Percentiles rank a stretch among this genome's conserved stretches.
phyloP scores from a whole-genome alignment of 164 flowering plant species.

The Kalanchoe fedtschenkoi region DNA sequence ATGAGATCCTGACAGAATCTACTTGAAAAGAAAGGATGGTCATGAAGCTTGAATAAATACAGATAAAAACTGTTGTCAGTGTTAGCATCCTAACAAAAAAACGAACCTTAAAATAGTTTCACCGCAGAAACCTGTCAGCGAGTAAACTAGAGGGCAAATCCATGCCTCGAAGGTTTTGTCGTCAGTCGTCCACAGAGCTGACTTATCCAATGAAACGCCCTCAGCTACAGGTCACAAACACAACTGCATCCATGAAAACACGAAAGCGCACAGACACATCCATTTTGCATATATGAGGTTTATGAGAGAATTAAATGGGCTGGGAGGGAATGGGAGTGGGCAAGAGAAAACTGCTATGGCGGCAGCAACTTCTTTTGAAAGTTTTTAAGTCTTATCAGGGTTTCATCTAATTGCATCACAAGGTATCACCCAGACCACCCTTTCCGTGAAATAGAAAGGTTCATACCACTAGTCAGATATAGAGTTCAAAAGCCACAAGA shows the following conservation, averaged over 20 bases:
- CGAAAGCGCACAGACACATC: background rate
- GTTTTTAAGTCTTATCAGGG: no score
- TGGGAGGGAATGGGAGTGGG: no score
- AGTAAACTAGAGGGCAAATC: constrained; percentile 74
- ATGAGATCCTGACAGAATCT: constrained; percentile 90
- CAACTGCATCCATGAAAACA: background rate
- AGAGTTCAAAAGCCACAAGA: no score
- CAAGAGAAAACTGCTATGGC: no score
- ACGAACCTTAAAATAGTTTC: constrained; percentile 65
- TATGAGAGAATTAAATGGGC: no score
- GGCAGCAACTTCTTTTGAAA: no score
- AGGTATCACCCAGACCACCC: no score
- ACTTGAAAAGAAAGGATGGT: constrained; percentile 6
- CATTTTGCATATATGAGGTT: background rate
- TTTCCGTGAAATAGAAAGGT: no score
- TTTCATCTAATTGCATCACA: no score
- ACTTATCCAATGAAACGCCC: constrained; percentile 39
- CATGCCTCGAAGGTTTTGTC: constrained; percentile 74
- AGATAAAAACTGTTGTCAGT: background rate
- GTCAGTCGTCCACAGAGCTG: constrained; percentile 57
- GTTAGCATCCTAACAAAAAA: background rate
- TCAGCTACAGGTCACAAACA: constrained; percentile 31
- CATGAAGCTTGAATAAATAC: background rate
- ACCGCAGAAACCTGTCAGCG: constrained; percentile 52
- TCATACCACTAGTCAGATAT: no score